phyloP scores from a whole-genome alignment of 2,329 filamentous ascomycete genomes.

The Beauveria australis region DNA sequence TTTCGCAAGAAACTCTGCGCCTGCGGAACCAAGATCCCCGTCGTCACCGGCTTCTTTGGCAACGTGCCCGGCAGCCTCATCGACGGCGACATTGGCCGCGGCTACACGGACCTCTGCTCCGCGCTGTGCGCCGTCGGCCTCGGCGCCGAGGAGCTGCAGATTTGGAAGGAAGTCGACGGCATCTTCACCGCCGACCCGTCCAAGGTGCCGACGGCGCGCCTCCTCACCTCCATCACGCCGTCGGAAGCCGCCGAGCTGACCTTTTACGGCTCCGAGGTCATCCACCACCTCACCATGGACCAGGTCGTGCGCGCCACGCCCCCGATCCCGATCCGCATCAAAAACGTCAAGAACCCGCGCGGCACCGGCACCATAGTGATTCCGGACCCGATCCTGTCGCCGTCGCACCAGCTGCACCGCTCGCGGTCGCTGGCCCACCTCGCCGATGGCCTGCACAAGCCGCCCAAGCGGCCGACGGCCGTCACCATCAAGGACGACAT shows the following conservation, averaged over 20 bases:
- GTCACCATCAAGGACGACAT: conserved; percentile 98
- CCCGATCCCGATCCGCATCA: conserved; percentile 79
- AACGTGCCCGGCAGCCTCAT: conserved; percentile 85
- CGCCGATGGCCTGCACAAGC: conserved; percentile 35
- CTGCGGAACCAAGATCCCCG: conserved; percentile 62
- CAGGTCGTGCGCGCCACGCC: conserved; percentile 76
- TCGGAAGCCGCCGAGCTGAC: conserved; percentile 94
- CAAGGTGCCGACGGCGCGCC: conserved; percentile 85
- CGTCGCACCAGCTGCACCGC: conserved; percentile 50
- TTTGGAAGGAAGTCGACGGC: conserved; percentile 98
- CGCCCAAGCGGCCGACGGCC: conserved; percentile 70
- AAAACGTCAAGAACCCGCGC: conserved; percentile 82
- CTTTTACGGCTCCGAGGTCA: conserved; percentile 91
- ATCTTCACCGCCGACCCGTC: conserved; percentile 80
- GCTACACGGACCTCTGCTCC: conserved; percentile 94
- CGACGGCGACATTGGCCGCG: conserved; percentile 80
- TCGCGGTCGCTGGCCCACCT: conserved; percentile 23
- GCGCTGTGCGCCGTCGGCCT: conserved; percentile 84
- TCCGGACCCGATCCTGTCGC: conserved; percentile 55
- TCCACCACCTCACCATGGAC: conserved; percentile 98
- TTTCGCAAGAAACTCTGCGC: conserved; percentile 57
- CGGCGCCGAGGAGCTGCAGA: conserved; percentile 81
- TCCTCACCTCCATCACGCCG: conserved; percentile 84
- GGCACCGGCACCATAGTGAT: conserved; percentile 75
- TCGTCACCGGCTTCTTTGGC: conserved; percentile 91